A percentile compares a stretch with the other conserved stretches of the same genome.
Evolutionary conservation across 495 filamentous ascomycete species (phyloP).

Genomic region (Beverwykella pulmonaria): DNA sequence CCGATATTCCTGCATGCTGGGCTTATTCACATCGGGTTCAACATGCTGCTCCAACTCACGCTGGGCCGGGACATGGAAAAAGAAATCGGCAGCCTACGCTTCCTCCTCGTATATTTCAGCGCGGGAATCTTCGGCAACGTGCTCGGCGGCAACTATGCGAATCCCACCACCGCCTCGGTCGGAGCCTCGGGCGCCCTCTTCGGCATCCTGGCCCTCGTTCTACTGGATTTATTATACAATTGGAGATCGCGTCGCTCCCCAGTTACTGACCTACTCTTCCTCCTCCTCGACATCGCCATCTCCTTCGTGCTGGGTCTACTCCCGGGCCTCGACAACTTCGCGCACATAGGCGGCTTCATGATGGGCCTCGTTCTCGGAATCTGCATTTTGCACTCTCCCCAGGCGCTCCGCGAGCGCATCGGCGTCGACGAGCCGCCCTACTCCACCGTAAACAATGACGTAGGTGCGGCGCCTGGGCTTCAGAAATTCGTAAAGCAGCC

Average conservation of each 20-base stretch:
- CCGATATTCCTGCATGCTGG: constrained; percentile 96
- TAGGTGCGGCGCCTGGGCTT: constrained; percentile 41
- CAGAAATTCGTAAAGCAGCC: constrained; percentile 68
- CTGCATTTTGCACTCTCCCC: constrained; percentile 84
- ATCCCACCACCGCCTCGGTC: constrained; percentile 73
- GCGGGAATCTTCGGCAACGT: constrained; percentile 96
- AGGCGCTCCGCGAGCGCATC: constrained; percentile 73
- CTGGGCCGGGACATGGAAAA: constrained; percentile 89
- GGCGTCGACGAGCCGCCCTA: constrained; percentile 68
- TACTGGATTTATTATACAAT: constrained; percentile 89
- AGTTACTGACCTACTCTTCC: constrained; percentile 77
- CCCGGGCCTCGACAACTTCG: constrained; percentile 94
- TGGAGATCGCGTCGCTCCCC: constrained; percentile 78
- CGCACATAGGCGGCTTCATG: constrained; percentile 92
- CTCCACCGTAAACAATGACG: constrained; percentile 54
- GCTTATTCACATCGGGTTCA: constrained; percentile 92
- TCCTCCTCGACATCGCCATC: constrained; percentile 80
- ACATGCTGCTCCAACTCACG: constrained; percentile 84
- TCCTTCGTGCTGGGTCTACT: constrained; percentile 92
- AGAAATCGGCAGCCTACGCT: constrained; percentile 81
- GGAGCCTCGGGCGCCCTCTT: constrained; percentile 90
- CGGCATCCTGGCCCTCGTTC: constrained; percentile 81
- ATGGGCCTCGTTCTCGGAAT: constrained; percentile 89
- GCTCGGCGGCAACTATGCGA: constrained; percentile 89
- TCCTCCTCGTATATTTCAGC: constrained; percentile 83